These are phyloP conservation scores for Sugiyamaella lignohabitans DNA, from an alignment of 805 yeast species.

Conservation along the genomic window DNA sequence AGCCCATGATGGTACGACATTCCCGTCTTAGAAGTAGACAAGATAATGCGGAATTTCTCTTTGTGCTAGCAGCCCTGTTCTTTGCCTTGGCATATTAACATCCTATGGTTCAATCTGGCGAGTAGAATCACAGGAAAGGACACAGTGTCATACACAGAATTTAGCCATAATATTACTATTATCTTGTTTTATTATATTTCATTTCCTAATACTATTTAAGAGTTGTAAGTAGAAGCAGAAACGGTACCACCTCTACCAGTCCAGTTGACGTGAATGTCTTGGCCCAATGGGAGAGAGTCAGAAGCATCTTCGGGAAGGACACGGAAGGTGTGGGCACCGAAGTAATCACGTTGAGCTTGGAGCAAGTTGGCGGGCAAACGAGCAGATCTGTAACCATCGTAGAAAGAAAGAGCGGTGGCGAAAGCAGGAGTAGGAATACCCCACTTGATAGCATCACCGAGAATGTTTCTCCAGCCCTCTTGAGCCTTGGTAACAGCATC, in stretches of 20 bases:
- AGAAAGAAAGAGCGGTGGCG: constrained; percentile 93
- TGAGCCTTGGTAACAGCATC: constrained; percentile 91
- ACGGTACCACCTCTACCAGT: constrained; percentile 98
- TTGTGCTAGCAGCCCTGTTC: too few species aligned
- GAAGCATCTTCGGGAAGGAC: constrained; percentile 82
- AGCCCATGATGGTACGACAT: too few species aligned
- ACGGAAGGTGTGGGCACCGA: constrained; percentile 98
- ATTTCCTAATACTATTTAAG: too few species aligned
- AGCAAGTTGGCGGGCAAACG: constrained; percentile 94
- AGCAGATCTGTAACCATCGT: constrained; percentile 97
- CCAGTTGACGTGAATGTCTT: constrained; percentile 96
- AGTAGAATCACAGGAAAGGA: too few species aligned
- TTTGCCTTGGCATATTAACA: too few species aligned
- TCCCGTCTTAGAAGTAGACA: too few species aligned
- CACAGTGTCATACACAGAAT: too few species aligned
- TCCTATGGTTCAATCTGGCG: too few species aligned
- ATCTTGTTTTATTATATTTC: too few species aligned
- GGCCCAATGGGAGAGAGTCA: constrained; percentile 67
- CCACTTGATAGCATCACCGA: constrained; percentile 66
- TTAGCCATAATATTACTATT: too few species aligned
- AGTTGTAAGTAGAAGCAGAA: constrained; percentile 90
- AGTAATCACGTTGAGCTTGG: constrained; percentile 99
- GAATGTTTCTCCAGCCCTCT: constrained; percentile 87
- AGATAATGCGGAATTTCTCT: too few species aligned
- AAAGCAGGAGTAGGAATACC: constrained; percentile 99